Evolutionary conservation across 1,284 basidiomycete species (phyloP), one percentile per base, ranked within the genome.

Genomic region (Fomitopsis pinicola): DNA sequence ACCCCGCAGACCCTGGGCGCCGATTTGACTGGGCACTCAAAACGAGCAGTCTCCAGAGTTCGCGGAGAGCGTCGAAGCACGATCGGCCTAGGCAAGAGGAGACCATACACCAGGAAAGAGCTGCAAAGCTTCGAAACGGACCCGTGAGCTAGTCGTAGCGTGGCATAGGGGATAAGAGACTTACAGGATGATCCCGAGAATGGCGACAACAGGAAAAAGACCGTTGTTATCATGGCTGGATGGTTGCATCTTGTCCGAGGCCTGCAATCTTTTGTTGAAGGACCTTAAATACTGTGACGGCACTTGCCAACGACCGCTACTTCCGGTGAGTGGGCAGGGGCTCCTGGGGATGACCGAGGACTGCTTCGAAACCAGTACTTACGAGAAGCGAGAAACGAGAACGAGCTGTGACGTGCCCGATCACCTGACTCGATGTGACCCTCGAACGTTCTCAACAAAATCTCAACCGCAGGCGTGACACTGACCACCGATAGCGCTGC

Each of bases 31-130:
- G 71, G 40, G 70, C 71, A 48, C 73, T 68, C 56, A 72, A 64
- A 15, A 72, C 58, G 30, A 70, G 50, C 52, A 69, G 62, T 48
- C 82, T 73, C 83, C 82, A 85, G 19, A 83, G 66, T 48, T 78
- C 77, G 30, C 75, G 73, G 36, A 83, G 60, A 17, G 75, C 68
- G 30, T 73, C 74, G 46, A 77, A 72, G 44, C 86, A 72, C 2
- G 84, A 75, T 9, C 74, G 74, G 28, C 87, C 87, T 63, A 88
- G 69, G 73, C 87, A 88, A 5, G 86, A 87, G 40, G 86, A 87
- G 57, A 88, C 71, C 60, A 88, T 72, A 68, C 87, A 89, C 84
- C 87, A 87, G 42, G 77, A 78, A 6, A 87, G 68, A 33, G 80
- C 75, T 33, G 78, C 77, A 55, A 82, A 70, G 54, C 87, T 88